Evolutionary conservation across 2,329 filamentous ascomycete species (phyloP), one percentile per base, ranked within the genome.

Genomic region (Diaporthe citriasiana): DNA sequence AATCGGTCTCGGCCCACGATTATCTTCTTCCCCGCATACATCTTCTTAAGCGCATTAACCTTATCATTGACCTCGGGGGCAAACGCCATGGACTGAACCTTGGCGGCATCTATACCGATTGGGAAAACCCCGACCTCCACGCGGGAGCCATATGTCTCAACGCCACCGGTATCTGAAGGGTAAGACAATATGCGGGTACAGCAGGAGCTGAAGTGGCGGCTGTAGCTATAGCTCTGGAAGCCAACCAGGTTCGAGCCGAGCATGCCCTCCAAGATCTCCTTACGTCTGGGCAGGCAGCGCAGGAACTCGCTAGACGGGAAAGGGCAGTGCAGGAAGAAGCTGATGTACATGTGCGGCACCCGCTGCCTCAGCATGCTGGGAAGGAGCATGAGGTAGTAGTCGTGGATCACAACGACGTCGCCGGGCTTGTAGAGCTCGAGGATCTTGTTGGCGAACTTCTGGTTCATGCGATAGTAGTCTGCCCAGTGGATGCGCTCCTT

Each of bases 221-320:
- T 96, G 83, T 98, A 98, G 82, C 95, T 97, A 85, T 95, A 97
- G 10, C 95, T 97, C 83, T 98, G 96, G 85, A 98, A 98, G 0
- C 95, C 95, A 76, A 98, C 91, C 86, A 98, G 92, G 83, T 98
- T 98, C 72, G 96, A 91, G 25, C 96, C 95, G 55, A 98, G 87
- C 60, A 98, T 92, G 65, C 97, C 97, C 78, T 97, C 95, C 19
- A 98, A 87, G 15, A 98, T 89, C 82, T 98, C 95, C 83, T 97
- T 98, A 78, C 96, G 91, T 77, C 94, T 91, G 50, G 94, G 94
- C 72, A 98, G 87, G 82, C 95, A 98, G 63, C 95, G 91, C 82
- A 98, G 91, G 81, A 97, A 98, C 83, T 98, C 97, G 87, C 94
- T 97, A 84, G 95, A 98, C 45, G 96, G 96, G 83, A 98, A 98